Percentiles rank a stretch among this genome's conserved stretches.
These are phyloP conservation scores for Alternaria incomplexa DNA, from an alignment of 2,329 filamentous ascomycete genomes.

Conservation along the genomic window DNA sequence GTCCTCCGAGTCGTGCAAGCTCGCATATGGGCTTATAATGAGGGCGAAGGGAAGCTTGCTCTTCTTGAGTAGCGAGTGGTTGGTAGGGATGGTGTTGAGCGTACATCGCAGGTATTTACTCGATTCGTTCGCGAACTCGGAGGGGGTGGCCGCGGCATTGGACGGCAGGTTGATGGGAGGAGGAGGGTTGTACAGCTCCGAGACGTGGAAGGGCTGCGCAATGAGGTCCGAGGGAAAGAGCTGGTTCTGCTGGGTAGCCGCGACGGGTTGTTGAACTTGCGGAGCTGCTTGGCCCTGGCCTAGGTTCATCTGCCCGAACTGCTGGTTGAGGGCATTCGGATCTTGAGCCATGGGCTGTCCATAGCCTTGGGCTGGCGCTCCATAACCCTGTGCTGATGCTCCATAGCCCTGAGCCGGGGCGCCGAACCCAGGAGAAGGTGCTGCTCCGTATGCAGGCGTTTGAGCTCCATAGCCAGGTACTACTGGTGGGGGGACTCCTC, in stretches of 20 bases:
- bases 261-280: slow-evolving; percentile 39
- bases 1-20: slow-evolving; percentile 92
- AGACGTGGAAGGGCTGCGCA: slow-evolving; percentile 91
- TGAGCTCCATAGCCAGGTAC: slow-evolving; percentile 29
- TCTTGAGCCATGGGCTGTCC: slow-evolving; percentile 59
- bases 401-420: slow-evolving; percentile 41
- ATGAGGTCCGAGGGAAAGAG: slow-evolving; percentile 91
- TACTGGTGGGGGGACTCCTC: slow-evolving; percentile 51
- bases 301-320: slow-evolving; percentile 80
- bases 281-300: slow-evolving; percentile 49
- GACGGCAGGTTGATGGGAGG: slow-evolving; percentile 89
- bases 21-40: slow-evolving; percentile 92
- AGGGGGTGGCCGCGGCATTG: slow-evolving; percentile 93
- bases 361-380: slow-evolving; percentile 41
- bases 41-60: slow-evolving; percentile 91
- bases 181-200: slow-evolving; percentile 88
- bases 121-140: slow-evolving; percentile 87
- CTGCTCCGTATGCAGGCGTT: slow-evolving; percentile 48
- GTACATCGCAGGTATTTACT: slow-evolving; percentile 95
- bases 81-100: slow-evolving; percentile 91
- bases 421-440: slow-evolving; percentile 48
- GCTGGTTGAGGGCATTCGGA: slow-evolving; percentile 71
- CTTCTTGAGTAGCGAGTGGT: slow-evolving; percentile 92
- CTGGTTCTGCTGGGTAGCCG: slow-evolving; percentile 67
- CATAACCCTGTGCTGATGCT: slow-evolving; percentile 44